Percentiles rank a stretch among this genome's conserved stretches.
Evolutionary conservation across 2,329 filamentous ascomycete species (phyloP).

Genomic region (Pleomassaria siparia): DNA sequence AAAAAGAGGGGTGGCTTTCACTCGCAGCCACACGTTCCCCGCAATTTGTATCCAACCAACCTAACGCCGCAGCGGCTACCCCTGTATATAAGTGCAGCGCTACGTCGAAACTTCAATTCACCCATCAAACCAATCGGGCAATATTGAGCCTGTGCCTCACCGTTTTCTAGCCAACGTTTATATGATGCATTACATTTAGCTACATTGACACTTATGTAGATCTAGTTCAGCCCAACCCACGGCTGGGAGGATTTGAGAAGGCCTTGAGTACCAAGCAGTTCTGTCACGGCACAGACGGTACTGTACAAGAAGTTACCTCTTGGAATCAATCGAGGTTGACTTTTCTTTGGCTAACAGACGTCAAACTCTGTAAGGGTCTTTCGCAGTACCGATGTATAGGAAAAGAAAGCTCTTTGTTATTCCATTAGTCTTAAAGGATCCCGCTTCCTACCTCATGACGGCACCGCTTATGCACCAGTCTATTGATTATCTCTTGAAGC

Average conservation of each 20-base stretch:
- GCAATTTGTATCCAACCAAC: neutral
- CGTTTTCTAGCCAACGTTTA: conserved; percentile 3
- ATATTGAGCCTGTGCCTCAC: neutral
- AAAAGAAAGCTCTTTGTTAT: too few species aligned
- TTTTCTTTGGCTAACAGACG: neutral
- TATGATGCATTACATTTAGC: conserved; percentile 2
- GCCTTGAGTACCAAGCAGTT: too few species aligned
- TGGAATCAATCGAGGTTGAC: neutral
- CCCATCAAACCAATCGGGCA: neutral
- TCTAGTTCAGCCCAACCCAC: conserved; percentile 14
- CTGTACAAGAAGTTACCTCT: neutral
- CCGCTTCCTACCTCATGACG: neutral
- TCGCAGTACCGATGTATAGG: neutral
- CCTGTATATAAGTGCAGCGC: conserved; percentile 4
- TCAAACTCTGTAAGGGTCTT: neutral
- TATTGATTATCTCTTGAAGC: conserved; percentile 1
- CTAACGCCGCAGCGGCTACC: conserved; percentile 5
- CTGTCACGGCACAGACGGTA: too few species aligned
- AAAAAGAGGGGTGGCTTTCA: conserved; percentile 6
- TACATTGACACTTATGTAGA: conserved; percentile 3
- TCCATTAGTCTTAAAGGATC: too few species aligned
- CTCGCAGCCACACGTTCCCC: conserved; percentile 8
- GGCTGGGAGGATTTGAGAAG: too few species aligned
- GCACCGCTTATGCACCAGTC: neutral
- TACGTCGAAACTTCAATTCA: conserved; percentile 11